These are phyloP conservation scores for Incumbomyces lentus DNA, from an alignment of 2,329 filamentous ascomycete genomes.

Conservation along the genomic window DNA sequence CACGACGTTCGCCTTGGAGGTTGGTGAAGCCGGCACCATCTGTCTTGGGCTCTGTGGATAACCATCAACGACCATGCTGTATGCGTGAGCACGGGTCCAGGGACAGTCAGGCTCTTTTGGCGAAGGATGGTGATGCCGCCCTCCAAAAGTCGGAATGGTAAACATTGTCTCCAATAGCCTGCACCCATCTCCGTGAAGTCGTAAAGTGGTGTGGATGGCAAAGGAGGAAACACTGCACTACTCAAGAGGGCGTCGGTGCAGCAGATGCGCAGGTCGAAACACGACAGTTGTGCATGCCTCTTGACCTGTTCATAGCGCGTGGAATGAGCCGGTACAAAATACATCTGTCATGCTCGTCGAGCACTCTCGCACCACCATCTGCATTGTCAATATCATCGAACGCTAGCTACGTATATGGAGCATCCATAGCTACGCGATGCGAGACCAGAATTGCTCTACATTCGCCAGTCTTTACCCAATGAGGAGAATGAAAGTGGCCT, in stretches of 20 bases:
- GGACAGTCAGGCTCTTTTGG: background rate
- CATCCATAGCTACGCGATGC: background rate
- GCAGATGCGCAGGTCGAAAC: background rate
- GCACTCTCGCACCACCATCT: background rate
- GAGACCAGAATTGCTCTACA: slow-evolving; percentile 1
- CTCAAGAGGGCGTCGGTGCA: background rate
- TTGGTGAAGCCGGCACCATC: slow-evolving; percentile 2
- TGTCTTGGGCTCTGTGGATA: background rate
- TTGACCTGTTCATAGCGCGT: background rate
- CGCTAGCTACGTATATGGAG: slow-evolving; percentile 1
- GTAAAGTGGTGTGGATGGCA: background rate
- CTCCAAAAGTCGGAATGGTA: slow-evolving; percentile 1
- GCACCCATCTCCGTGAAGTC: background rate
- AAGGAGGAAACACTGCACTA: background rate
- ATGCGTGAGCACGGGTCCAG: background rate
- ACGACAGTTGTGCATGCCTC: background rate
- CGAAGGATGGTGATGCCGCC: slow-evolving; percentile 1
- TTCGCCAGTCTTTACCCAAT: background rate
- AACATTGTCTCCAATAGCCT: background rate
- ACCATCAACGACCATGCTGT: slow-evolving; percentile 5
- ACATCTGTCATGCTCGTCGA: background rate
- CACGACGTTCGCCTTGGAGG: slow-evolving; percentile 2
- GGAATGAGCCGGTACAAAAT: slow-evolving; percentile 5
- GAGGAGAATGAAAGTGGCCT: slow-evolving; percentile 1
- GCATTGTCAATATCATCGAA: slow-evolving; percentile 6